These are phyloP conservation scores for Stagonosporopsis vannaccii DNA, from an alignment of 2,329 filamentous ascomycete genomes.

Conservation along the genomic window DNA sequence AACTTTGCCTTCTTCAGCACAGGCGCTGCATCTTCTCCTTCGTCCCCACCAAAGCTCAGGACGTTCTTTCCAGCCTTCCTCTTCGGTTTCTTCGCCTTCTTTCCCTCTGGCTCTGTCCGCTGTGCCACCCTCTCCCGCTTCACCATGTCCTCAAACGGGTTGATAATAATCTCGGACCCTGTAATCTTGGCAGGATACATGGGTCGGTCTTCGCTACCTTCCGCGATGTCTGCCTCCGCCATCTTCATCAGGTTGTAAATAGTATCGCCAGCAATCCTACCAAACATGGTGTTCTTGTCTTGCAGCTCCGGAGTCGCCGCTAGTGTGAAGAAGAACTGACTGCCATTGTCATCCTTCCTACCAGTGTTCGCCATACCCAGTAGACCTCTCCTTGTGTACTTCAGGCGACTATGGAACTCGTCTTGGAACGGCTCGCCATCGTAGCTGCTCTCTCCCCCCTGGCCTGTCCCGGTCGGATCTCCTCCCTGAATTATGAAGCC, in stretches of 20 bases:
- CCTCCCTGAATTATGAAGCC: constrained; percentile 95
- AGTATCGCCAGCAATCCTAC: constrained; percentile 88
- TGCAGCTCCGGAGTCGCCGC: constrained; percentile 83
- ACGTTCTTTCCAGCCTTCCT: constrained; percentile 78
- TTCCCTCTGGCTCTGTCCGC: constrained; percentile 55
- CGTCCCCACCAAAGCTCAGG: constrained; percentile 77
- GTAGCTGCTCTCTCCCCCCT: constrained; percentile 92
- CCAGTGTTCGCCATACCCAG: constrained; percentile 97
- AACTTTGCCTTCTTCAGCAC: constrained; percentile 79
- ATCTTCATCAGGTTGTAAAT: constrained; percentile 97
- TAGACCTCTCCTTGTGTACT: constrained; percentile 89
- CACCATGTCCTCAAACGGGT: constrained; percentile 83
- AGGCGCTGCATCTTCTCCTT: constrained; percentile 63
- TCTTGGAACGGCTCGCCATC: constrained; percentile 83
- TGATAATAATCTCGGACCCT: constrained; percentile 76
- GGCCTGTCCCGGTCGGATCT: constrained; percentile 90
- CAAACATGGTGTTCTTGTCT: constrained; percentile 92
- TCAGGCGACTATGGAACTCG: constrained; percentile 90
- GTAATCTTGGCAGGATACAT: constrained; percentile 85
- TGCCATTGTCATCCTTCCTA: constrained; percentile 79
- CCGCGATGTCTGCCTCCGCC: constrained; percentile 81
- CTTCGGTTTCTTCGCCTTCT: constrained; percentile 63
- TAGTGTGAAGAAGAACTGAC: constrained; percentile 96
- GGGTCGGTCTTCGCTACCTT: constrained; percentile 80
- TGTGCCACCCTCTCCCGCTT: constrained; percentile 67